phyloP scores from a whole-genome alignment of 768 basidiomycete species.

The Leccinum rimulosum region DNA sequence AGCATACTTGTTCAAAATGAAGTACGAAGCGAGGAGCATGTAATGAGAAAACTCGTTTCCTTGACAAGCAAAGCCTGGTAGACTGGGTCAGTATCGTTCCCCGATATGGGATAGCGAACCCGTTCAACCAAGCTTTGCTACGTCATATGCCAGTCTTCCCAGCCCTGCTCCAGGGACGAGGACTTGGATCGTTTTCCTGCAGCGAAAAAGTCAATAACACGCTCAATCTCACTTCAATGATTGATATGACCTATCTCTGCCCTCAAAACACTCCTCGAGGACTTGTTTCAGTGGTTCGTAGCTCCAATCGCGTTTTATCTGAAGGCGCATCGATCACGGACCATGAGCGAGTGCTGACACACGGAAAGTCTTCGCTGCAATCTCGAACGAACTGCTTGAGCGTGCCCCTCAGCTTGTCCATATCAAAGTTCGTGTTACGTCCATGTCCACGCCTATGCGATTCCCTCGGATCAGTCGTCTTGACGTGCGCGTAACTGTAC shows the following conservation, averaged over 20 bases:
- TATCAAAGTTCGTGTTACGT: slow-evolving; percentile 58
- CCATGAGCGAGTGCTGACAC: background rate
- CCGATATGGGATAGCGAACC: background rate
- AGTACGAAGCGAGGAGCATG: too few species aligned
- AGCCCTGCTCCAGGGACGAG: slow-evolving; percentile 91
- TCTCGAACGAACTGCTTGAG: slow-evolving; percentile 92
- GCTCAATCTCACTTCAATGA: background rate
- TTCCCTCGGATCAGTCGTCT: slow-evolving; percentile 12
- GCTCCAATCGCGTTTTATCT: slow-evolving; percentile 76
- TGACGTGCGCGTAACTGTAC: slow-evolving; percentile 22
- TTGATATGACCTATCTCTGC: slow-evolving; percentile 43
- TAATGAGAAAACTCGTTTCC: slow-evolving; percentile 94
- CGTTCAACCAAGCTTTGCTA: slow-evolving; percentile 70
- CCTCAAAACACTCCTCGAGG: slow-evolving; percentile 58
- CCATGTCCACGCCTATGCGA: background rate
- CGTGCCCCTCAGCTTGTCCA: slow-evolving; percentile 90
- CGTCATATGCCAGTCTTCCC: slow-evolving; percentile 84
- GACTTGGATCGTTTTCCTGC: slow-evolving; percentile 59
- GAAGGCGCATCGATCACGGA: background rate
- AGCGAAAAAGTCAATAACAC: background rate
- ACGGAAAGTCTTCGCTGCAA: slow-evolving; percentile 68
- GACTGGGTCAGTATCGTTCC: background rate
- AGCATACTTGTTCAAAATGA: too few species aligned
- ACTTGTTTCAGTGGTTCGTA: slow-evolving; percentile 84
- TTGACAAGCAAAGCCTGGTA: slow-evolving; percentile 81